phyloP scores from a whole-genome alignment of 2,329 filamentous ascomycete genomes.

The Fusarium sulawesiense region DNA sequence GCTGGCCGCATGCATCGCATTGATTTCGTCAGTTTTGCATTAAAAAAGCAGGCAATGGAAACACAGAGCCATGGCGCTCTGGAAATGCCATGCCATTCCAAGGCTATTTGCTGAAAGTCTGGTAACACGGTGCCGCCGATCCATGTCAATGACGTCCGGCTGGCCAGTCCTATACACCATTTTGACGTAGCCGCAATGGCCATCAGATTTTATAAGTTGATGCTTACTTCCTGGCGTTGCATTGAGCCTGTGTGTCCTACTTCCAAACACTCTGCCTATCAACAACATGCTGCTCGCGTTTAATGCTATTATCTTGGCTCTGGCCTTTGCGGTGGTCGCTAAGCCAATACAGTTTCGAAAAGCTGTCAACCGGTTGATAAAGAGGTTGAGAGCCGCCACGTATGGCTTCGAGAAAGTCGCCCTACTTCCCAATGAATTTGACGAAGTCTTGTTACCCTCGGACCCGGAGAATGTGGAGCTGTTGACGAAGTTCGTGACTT shows the following conservation, averaged over 20 bases:
- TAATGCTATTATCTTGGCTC: background rate
- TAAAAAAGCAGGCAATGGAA: background rate
- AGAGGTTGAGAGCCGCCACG: background rate
- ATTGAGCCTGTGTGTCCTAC: background rate
- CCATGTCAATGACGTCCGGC: background rate
- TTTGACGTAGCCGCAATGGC: background rate
- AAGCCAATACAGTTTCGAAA: background rate
- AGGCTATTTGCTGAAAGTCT: background rate
- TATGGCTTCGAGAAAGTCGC: background rate
- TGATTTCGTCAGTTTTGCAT: background rate
- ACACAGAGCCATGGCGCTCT: background rate
- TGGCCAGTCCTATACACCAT: background rate
- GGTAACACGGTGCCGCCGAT: background rate
- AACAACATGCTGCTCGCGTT: background rate
- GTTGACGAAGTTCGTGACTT: background rate
- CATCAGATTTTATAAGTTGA: background rate
- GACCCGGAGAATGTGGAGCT: background rate
- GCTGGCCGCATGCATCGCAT: background rate
- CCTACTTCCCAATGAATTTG: too few relatives aligned
- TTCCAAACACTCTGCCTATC: too few relatives aligned
- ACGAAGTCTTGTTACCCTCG: background rate
- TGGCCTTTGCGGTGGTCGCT: background rate
- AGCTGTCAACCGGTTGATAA: background rate
- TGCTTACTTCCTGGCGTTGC: background rate
- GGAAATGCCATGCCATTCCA: background rate